Evolutionary conservation across 805 yeast species (phyloP).

Genomic region (Peterozyma xylosa): DNA sequence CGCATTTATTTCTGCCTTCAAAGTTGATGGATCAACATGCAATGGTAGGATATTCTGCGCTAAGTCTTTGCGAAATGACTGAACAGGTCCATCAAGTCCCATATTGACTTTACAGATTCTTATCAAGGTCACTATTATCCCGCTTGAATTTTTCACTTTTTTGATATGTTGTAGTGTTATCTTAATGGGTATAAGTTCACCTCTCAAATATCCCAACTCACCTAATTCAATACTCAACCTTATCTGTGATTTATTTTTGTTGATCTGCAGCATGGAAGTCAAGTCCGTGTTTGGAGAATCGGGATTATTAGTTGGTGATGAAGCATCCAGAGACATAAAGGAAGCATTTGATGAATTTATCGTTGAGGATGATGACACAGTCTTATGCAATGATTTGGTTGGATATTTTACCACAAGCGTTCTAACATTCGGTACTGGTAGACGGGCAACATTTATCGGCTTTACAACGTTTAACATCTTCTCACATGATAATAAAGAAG

Average conservation of each 20-base stretch:
- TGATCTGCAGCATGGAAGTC: constrained; percentile 9
- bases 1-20: constrained; percentile 50
- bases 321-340: background rate
- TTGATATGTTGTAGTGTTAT: constrained; percentile 63
- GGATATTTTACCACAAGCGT: constrained; percentile 56
- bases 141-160: constrained; percentile 59
- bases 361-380: constrained; percentile 32
- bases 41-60: constrained; percentile 73
- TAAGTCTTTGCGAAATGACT: constrained; percentile 77
- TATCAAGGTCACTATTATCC: constrained; percentile 72
- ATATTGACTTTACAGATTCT: constrained; percentile 66
- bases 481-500: constrained; percentile 38
- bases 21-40: constrained; percentile 62
- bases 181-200: constrained; percentile 72
- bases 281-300: constrained; percentile 1
- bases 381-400: constrained; percentile 27
- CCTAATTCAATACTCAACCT: constrained; percentile 39
- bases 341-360: constrained; percentile 8
- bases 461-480: constrained; percentile 52
- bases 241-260: constrained; percentile 16
- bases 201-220: constrained; percentile 66
- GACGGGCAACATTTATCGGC: constrained; percentile 65
- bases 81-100: constrained; percentile 52
- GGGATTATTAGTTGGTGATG: background rate
- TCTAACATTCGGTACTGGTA: constrained; percentile 64